Base-by-base conservation (phyloP, 176 grass and related monocot species). In the Areca catechu region DNA sequence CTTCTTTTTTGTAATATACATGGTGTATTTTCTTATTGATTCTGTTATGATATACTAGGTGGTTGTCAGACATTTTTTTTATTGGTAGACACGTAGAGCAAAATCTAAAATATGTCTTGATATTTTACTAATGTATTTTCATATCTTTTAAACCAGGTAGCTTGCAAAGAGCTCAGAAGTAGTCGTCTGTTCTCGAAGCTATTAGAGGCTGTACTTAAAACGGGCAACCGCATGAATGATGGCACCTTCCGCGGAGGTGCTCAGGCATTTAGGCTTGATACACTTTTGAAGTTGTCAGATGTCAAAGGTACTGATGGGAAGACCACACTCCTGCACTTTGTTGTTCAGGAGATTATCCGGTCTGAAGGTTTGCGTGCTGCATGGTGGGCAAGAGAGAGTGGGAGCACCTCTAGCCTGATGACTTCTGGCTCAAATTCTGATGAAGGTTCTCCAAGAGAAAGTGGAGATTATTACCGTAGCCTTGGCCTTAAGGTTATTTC, bases 121-220 rank as follows among this genome's bases (percentile, higher is more conserved):
- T 12, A 43, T 43, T 43, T 43, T 43, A 3, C 34, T 43, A 43
- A 12, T 43, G 34, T 43, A 12, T 43, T 43, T 43, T 43, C 9
- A 12, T 0, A 43, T 43, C 34, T 43, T 43, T 43, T 43, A 14
- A 9, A 7, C 20, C 73, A 98, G 87, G 73, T 92, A 48, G 93
- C 87, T 71, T 98, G 70, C 57, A 59, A 76, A 54, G 83, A 98
- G 65, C 81, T 98, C 78, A 92, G 60, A 68, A 87, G 68, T 23
- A 75, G 75, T 51, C 72, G 76, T 7, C 73, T 98, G 52, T 98
- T 98, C 61, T 54, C 85, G 60, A 98, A 98, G 72, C 68, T 98
- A 64, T 63, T 98, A 65, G 93, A 98, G 77, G 93, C 87, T 2
- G 84, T 92, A 12, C 80, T 98, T 58, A 98, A 98, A 77, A 85